Base-by-base conservation (phyloP, 805 yeast species). In the Candida bentonensis region DNA sequence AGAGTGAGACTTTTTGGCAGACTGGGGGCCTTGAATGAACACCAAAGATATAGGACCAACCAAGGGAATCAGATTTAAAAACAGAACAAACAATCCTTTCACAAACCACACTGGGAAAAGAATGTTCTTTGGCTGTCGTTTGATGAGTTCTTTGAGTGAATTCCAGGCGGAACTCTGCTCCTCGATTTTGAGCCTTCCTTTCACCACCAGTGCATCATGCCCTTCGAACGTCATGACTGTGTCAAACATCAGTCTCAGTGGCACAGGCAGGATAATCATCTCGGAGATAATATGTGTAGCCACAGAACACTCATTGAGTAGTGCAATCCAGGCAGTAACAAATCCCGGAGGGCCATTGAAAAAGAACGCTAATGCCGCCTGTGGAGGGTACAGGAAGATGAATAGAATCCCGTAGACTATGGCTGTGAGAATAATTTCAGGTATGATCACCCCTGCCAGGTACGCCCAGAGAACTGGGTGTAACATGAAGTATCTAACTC, bases 21-120 rank as follows among this genome's bases (percentile, higher is more conserved):
- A 70, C 20, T 70, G 58, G 0, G 82, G 74, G 0, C 83, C 78
- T 44, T 69, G 72, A 3, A 76, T 45, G 2, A 73, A 44, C 13
- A 76, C 59, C 9, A 74, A 68, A 5, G 75, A 22, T 3, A 70
- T n/a, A 0, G 83, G 82, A 0, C 87, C 87, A 3, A 74, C 17
- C 4, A 78, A 28, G 0, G 87, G 87, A 13, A 80, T 64, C 43
- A 68, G 57, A 23, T 71, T 68, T 11, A 78, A 53, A 0, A 64
- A 15, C 15, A 73, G 51, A 20, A 66, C 57, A 0, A 65, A 15
- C 0, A 67, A 1, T 2, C 68, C 62, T 44, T 68, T 63, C 4
- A 59, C 15, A 0, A 72, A 42, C 60, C 74, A 65, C 23, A 58
- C 55, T 0, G 75, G 73, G 21, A 73, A 65, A 1, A 67, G 47